Conservation (phyloP, 148 eudicot genomes). For the Cornus florida region DNA sequence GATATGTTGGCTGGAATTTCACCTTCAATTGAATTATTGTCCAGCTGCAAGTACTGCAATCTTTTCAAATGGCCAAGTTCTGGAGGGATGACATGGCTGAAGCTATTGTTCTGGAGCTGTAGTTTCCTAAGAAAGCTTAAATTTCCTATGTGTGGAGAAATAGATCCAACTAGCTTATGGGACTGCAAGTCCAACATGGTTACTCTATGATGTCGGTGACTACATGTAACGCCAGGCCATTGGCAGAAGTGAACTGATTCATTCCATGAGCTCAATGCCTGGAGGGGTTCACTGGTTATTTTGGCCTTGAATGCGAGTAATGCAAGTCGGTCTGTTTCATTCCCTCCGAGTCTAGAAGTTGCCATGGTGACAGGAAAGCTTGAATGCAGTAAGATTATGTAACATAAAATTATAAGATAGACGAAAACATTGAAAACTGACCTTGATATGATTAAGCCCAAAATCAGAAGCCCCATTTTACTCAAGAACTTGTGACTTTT, state of each 20-base stretch:
- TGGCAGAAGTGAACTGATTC: background rate
- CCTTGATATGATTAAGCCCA: too few relatives aligned
- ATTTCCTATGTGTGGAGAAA: background rate
- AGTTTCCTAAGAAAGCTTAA: background rate
- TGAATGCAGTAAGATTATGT: too few relatives aligned
- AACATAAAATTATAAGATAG: too few relatives aligned
- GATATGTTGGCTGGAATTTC: slow-evolving; percentile 1
- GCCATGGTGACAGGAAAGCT: too few relatives aligned
- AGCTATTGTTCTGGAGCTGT: background rate
- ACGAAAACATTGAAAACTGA: too few relatives aligned
- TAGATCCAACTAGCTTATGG: background rate
- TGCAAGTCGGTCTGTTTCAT: slow-evolving; percentile 5
- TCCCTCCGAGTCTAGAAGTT: background rate
- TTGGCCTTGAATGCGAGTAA: background rate
- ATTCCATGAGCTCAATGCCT: slow-evolving; percentile 1
- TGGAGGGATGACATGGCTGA: background rate
- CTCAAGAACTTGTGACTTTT: too few relatives aligned
- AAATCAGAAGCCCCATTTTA: too few relatives aligned
- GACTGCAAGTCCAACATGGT: background rate
- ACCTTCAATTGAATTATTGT: slow-evolving; percentile 2
- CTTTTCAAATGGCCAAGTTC: background rate
- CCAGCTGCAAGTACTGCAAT: background rate
- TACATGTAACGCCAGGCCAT: slow-evolving; percentile 7
- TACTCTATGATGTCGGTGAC: slow-evolving; percentile 10
- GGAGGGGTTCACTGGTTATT: background rate